These are phyloP conservation scores for Chamaecrista fasciculata DNA, from an alignment of 306 rosid species.

Conservation along the genomic window DNA sequence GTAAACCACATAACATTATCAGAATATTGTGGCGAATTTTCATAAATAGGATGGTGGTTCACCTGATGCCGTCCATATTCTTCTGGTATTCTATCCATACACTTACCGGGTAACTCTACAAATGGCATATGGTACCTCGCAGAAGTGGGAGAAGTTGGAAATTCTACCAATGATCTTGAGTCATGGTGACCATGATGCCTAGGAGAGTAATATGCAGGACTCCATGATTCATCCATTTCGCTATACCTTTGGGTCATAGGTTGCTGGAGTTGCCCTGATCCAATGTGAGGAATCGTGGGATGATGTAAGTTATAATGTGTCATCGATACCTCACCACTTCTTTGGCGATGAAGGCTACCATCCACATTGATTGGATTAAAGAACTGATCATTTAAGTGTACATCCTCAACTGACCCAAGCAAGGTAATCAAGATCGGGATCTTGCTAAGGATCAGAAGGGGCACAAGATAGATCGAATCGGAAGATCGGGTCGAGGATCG, in stretches of 20 bases:
- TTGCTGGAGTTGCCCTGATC: slow-evolving; percentile 66
- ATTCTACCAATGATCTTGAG: slow-evolving; percentile 61
- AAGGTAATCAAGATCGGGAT: too few species aligned
- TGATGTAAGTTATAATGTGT: slow-evolving; percentile 63
- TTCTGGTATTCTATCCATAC: slow-evolving; percentile 73
- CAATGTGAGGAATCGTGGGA: slow-evolving; percentile 53
- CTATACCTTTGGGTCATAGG: slow-evolving; percentile 64
- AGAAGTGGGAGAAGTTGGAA: slow-evolving; percentile 84
- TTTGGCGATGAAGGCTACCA: slow-evolving; percentile 68
- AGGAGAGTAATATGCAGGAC: slow-evolving; percentile 89
- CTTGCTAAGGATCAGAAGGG: too few species aligned
- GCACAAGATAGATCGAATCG: too few species aligned
- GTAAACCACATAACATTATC: slow-evolving; percentile 70
- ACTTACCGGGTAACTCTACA: slow-evolving; percentile 58
- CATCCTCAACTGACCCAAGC: slow-evolving; percentile 57
- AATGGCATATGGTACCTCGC: slow-evolving; percentile 61
- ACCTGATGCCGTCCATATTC: slow-evolving; percentile 66
- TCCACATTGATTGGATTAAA: slow-evolving; percentile 57
- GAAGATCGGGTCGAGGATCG: too few species aligned
- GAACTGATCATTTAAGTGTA: slow-evolving; percentile 56
- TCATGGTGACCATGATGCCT: slow-evolving; percentile 73
- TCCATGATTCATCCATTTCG: slow-evolving; percentile 83
- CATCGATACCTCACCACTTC: slow-evolving; percentile 59
- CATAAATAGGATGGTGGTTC: slow-evolving; percentile 61
- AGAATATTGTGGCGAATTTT: slow-evolving; percentile 75